phyloP scores from a whole-genome alignment of 768 basidiomycete genomes.

The Holtermannia corniformis region DNA sequence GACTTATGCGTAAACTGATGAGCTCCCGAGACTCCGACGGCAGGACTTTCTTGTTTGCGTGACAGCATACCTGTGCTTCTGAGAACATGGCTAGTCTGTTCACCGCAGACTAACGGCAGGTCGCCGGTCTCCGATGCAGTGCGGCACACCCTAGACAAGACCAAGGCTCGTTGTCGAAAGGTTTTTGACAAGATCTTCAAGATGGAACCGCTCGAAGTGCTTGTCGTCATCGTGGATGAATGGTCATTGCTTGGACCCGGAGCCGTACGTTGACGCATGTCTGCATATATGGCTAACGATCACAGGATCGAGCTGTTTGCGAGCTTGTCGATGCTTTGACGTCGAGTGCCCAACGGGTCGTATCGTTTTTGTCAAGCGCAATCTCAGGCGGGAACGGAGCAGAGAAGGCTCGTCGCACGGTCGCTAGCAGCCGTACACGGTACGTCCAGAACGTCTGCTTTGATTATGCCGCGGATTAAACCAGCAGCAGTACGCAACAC shows the following conservation, averaged over 20 bases:
- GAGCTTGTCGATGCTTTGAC: constrained; percentile 75
- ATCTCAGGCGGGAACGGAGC: constrained; percentile 37
- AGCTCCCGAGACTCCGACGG: constrained; percentile 48
- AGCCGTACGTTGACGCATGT: no score
- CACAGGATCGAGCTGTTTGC: constrained; percentile 45
- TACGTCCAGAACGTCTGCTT: no score
- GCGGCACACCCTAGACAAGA: constrained; percentile 56
- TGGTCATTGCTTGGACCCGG: constrained; percentile 62
- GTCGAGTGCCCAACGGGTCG: constrained; percentile 72
- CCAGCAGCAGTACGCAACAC: no score
- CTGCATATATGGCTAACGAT: constrained; percentile 4
- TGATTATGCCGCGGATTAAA: no score
- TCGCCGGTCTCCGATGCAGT: constrained; percentile 57
- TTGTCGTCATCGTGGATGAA: constrained; percentile 72
- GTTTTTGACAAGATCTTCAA: constrained; percentile 81
- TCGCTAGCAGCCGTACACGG: no score
- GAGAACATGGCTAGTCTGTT: not conserved
- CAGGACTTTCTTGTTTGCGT: not conserved
- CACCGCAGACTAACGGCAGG: constrained; percentile 7
- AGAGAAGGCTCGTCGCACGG: not conserved
- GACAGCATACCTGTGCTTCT: not conserved
- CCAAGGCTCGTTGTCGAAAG: constrained; percentile 60
- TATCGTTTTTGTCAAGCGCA: constrained; percentile 73
- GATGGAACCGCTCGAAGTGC: constrained; percentile 64
- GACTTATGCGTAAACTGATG: constrained; percentile 1